Base-by-base conservation (phyloP, 345 rosid genomes). In the Erucastrum elatum region DNA sequence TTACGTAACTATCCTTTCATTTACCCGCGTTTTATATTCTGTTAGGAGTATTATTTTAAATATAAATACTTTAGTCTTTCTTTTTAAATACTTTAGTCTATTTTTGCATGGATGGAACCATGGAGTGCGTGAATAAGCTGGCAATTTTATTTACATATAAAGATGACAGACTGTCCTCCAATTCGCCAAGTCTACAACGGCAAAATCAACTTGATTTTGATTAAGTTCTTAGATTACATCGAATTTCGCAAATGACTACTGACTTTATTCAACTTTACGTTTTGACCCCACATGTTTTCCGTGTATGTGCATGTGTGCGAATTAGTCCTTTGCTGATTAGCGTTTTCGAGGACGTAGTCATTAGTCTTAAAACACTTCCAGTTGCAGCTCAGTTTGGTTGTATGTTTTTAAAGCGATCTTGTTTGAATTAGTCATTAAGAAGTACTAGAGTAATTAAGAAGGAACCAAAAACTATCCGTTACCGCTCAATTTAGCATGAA, bases 1-100 rank as follows among this genome's bases (percentile, higher is more conserved):
- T 75, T 69, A 83, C 94, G 0, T 1, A 11, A 49, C 5, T 79
- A 1, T 70, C 90, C 88, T 79, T n/a, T 51, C 3, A 3, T 33
- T 10, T 64, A 16, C 66, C 12, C 71, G 64, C 71, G 60, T 68
- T 51, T 39, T 30, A 59, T 73, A 41, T 41, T 41, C 51, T 41
- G n/a, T 41, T 41, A 39, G 2, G 9, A 39, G 7, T 30, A 21
- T 33, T 33, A 3, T 30, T 30, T 3, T 30, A 3, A 30, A 30
- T 29, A 58, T 72, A 35, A 21, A 21, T 21, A 21, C 21, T 21
- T 21, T n/a, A n/a, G n/a, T n/a, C n/a, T n/a, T n/a, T n/a, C n/a
- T n/a, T n/a, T n/a, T n/a, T n/a, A n/a, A n/a, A n/a, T 21, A 21
- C 21, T 21, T 21, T 21, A 21, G 21, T 21, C 21, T 21, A 21